Percentiles rank a stretch among this genome's conserved stretches.
These are phyloP conservation scores for Exophiala sideris DNA, from an alignment of 2,329 filamentous ascomycete species.

Conservation along the genomic window DNA sequence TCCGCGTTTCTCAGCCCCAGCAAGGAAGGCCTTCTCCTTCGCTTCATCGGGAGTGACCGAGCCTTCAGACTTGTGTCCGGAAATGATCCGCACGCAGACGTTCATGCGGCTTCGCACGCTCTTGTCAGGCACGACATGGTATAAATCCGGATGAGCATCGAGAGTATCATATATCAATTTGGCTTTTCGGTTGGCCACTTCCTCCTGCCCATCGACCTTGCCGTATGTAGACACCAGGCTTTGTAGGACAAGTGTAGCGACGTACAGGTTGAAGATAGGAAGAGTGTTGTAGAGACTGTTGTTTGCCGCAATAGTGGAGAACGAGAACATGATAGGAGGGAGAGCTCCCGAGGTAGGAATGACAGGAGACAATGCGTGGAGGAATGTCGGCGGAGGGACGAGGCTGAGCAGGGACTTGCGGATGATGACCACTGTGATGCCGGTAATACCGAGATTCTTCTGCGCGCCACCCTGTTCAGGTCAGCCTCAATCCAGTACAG, in stretches of 20 bases:
- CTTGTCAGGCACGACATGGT: conserved; percentile 74
- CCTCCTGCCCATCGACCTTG: conserved; percentile 74
- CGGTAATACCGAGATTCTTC: conserved; percentile 86
- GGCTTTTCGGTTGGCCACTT: conserved; percentile 70
- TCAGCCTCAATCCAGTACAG: not conserved
- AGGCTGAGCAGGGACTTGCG: conserved; percentile 71
- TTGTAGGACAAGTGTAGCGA: conserved; percentile 84
- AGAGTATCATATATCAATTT: conserved; percentile 71
- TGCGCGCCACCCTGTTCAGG: conserved; percentile 65
- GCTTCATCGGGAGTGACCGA: conserved; percentile 21
- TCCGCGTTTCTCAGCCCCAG: conserved; percentile 64
- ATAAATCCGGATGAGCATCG: conserved; percentile 66
- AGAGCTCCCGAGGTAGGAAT: conserved; percentile 50
- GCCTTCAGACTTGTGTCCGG: conserved; percentile 49
- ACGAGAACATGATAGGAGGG: conserved; percentile 72
- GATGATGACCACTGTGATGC: conserved; percentile 81
- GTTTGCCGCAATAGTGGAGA: conserved; percentile 82
- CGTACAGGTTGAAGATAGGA: conserved; percentile 89
- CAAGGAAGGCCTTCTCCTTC: conserved; percentile 76
- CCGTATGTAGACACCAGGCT: conserved; percentile 64
- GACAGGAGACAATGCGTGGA: conserved; percentile 72
- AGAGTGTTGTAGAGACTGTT: conserved; percentile 95
- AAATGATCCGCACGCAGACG: conserved; percentile 79
- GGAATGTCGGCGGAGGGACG: conserved; percentile 64
- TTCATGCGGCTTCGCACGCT: conserved; percentile 83